Evolutionary conservation across 78 protist genomes (phyloP), one percentile per base, ranked within the genome.

Genomic region (Dictyostelium citrinum): DNA sequence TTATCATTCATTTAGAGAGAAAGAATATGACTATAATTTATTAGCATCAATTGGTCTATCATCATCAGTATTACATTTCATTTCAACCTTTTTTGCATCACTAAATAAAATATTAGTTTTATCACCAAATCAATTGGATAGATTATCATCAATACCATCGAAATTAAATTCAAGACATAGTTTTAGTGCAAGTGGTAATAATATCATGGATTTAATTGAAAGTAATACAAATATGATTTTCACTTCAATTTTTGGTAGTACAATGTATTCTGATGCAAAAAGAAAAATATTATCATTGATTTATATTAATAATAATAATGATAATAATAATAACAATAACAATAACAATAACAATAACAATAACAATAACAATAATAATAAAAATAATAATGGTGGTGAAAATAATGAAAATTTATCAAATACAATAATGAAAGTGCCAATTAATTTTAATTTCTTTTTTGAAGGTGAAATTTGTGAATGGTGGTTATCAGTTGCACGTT

Each of bases 401-500:
- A 51, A 3, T 5, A 55, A 16, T 55, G 27, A 55, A 4, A 55
- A 16, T 20, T 9, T 49, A 12, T 49, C 60, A 31, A 43, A 22
- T 17, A 35, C 45, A 72, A 49, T 20, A 20, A 55, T 20, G 24
- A 55, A 71, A 37, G 55, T 55, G 16, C 22, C 61, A 43, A 64
- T 61, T 39, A 64, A 75, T 39, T 55, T 22, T 33, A 24, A 29
- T 10, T 33, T 78, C 27, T 85, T 41, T 20, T 76, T 35, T 24
- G 79, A 88, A 10, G 93, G 93, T n/a, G 93, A 88, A 78, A 31
- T 78, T 17, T 49, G 58, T 1, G 93, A 88, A 46, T 88, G 82
- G 80, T 88, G 93, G 93, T 35, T 88, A 68, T 76, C 93, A 31
- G 72, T 88, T 24, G 10, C 85, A 9, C 67, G 93, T 77, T 88